Conservation (phyloP, 2,329 filamentous ascomycete genomes). For the Arthrobotrys pseudoclavata region DNA sequence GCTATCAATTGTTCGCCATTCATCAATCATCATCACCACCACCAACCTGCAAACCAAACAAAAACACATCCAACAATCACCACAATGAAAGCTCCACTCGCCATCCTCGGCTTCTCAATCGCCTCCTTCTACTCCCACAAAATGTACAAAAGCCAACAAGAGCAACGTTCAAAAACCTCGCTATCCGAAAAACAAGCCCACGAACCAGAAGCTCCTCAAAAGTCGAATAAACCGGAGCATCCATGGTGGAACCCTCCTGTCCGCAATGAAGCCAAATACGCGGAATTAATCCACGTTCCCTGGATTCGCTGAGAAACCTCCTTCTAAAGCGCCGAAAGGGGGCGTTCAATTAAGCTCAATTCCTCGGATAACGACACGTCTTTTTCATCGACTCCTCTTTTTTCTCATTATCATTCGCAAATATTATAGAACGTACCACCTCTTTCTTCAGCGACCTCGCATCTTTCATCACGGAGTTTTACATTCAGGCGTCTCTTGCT, state of each 20-base stretch:
- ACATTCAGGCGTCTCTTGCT: slow-evolving; percentile 12
- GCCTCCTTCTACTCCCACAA: slow-evolving; percentile 58
- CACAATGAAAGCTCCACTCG: slow-evolving; percentile 50
- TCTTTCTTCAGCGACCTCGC: slow-evolving; percentile 8
- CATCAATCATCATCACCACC: slow-evolving; percentile 4
- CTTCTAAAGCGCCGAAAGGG: not conserved
- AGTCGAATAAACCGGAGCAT: slow-evolving; percentile 20
- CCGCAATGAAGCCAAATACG: slow-evolving; percentile 56
- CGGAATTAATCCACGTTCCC: slow-evolving; percentile 55
- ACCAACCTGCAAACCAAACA: slow-evolving; percentile 7
- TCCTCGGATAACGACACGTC: slow-evolving; percentile 6
- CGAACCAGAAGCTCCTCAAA: slow-evolving; percentile 26
- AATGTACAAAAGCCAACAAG: slow-evolving; percentile 54
- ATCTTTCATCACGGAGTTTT: slow-evolving; percentile 16
- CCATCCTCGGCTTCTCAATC: slow-evolving; percentile 54
- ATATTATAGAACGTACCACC: slow-evolving; percentile 20
- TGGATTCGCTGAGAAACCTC: slow-evolving; percentile 37
- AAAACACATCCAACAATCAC: slow-evolving; percentile 1
- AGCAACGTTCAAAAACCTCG: slow-evolving; percentile 50
- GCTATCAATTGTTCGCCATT: not conserved
- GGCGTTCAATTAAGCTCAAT: not conserved
- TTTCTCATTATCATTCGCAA: slow-evolving; percentile 1
- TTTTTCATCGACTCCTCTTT: not conserved
- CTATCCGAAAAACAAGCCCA: slow-evolving; percentile 48
- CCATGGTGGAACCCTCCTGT: slow-evolving; percentile 59